phyloP scores from a whole-genome alignment of 495 filamentous ascomycete species.

The Thermochaetoides thermophila region DNA sequence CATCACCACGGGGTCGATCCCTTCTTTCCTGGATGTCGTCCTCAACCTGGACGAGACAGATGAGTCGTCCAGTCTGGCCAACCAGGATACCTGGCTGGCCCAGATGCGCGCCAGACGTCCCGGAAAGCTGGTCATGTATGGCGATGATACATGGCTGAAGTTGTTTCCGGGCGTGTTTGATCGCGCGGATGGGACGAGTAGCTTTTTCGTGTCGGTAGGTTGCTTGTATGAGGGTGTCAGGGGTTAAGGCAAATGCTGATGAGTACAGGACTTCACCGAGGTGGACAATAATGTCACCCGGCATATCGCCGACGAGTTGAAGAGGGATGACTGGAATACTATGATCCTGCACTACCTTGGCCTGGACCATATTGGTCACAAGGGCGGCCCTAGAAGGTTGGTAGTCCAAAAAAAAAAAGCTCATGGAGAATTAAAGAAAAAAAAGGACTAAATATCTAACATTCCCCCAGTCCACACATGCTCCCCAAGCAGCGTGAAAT shows the following conservation, averaged over 20 bases:
- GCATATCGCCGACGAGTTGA: slow-evolving; percentile 64
- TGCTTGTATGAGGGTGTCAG: neutral
- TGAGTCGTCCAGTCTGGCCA: slow-evolving; percentile 66
- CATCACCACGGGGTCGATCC: slow-evolving; percentile 90
- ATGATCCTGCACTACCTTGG: slow-evolving; percentile 93
- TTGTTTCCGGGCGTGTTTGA: slow-evolving; percentile 81
- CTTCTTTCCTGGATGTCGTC: slow-evolving; percentile 92
- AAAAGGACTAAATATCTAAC: too few relatives aligned
- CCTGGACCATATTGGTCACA: slow-evolving; percentile 95
- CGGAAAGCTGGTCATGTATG: slow-evolving; percentile 81
- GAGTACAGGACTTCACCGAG: slow-evolving; percentile 81
- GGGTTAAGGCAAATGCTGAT: neutral
- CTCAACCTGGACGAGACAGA: slow-evolving; percentile 94
- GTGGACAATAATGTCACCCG: slow-evolving; percentile 96
- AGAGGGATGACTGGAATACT: slow-evolving; percentile 71
- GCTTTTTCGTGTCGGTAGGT: slow-evolving; percentile 95
- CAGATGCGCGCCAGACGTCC: slow-evolving; percentile 62
- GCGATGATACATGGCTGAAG: slow-evolving; percentile 97
- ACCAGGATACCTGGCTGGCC: slow-evolving; percentile 88
- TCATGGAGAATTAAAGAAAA: too few relatives aligned
- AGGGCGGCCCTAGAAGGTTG: slow-evolving; percentile 76
- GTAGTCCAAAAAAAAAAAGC: too few relatives aligned
- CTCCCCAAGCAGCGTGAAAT: slow-evolving; percentile 85
- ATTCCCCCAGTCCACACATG: slow-evolving; percentile 72
- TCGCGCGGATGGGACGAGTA: slow-evolving; percentile 80